phyloP scores from a whole-genome alignment of 495 filamentous ascomycete species.

The Penicillium cataractarum region DNA sequence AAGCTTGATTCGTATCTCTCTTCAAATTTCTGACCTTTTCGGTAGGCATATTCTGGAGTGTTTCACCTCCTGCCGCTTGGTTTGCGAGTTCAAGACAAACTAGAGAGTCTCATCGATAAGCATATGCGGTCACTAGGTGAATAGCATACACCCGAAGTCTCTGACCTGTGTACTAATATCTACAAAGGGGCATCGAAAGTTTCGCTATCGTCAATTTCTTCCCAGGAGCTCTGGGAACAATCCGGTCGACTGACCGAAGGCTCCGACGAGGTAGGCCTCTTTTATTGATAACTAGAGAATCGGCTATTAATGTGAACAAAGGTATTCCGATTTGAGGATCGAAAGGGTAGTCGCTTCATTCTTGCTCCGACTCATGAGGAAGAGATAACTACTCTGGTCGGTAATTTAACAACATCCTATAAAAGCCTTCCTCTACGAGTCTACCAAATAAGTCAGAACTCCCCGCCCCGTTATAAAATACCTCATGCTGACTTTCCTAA shows the following conservation, averaged over 20 bases:
- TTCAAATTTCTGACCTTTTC: constrained; percentile 27
- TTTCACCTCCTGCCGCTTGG: constrained; percentile 96
- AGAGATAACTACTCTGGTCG: constrained; percentile 85
- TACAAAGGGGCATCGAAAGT: constrained; percentile 79
- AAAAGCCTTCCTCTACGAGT: constrained; percentile 83
- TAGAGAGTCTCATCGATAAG: constrained; percentile 83
- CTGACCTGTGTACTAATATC: constrained; percentile 23
- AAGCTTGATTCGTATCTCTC: constrained; percentile 41
- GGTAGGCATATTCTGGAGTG: constrained; percentile 79
- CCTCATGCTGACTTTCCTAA: constrained; percentile 15
- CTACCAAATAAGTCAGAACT: constrained; percentile 81
- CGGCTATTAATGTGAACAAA: constrained; percentile 30
- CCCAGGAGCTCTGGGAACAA: constrained; percentile 80
- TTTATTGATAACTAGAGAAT: neutral
- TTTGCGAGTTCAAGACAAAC: constrained; percentile 82
- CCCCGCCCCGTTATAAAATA: neutral
- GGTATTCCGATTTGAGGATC: constrained; percentile 81
- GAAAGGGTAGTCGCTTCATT: constrained; percentile 73
- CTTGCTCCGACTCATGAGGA: constrained; percentile 96
- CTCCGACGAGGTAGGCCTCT: constrained; percentile 61
- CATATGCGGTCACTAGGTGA: constrained; percentile 80
- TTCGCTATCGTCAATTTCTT: constrained; percentile 84
- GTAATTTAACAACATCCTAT: constrained; percentile 75
- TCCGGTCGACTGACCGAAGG: constrained; percentile 61
- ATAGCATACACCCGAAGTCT: constrained; percentile 6